A percentile compares a stretch with the other conserved stretches of the same genome.
phyloP scores from a whole-genome alignment of 2,329 filamentous ascomycete species.

The Exophiala xenobiotica region DNA sequence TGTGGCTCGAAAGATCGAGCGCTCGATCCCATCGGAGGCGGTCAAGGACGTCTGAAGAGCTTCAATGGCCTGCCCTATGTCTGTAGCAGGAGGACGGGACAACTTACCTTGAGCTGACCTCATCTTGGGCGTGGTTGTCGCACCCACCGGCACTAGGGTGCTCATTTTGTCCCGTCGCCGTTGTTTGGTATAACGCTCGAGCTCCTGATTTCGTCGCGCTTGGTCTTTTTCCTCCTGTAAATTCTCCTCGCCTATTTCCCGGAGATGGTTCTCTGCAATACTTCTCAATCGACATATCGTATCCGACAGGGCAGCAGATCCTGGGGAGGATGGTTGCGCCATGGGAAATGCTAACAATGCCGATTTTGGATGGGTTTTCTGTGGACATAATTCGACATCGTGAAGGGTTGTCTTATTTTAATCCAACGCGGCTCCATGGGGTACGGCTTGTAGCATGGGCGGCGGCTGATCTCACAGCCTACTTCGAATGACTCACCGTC shows the following conservation, averaged over 20 bases:
- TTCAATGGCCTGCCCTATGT: not conserved
- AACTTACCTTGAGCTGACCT: conserved; percentile 25
- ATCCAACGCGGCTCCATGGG: no score
- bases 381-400: no score
- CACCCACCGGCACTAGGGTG: not conserved
- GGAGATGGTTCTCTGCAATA: conserved; percentile 21
- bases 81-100: not conserved
- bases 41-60: conserved; percentile 46
- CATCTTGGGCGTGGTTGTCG: conserved; percentile 16
- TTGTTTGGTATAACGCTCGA: conserved; percentile 21
- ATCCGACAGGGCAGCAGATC: no score
- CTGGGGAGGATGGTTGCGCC: no score
- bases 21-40: conserved; percentile 52
- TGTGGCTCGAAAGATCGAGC: conserved; percentile 46
- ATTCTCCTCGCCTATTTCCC: conserved; percentile 18
- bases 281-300: conserved; percentile 12
- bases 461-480: no score
- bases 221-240: conserved; percentile 16
- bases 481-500: no score
- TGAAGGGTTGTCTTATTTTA: no score
- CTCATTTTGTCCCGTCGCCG: conserved; percentile 8
- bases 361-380: no score
- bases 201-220: conserved; percentile 10
- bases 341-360: no score
- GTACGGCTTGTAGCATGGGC: no score